Conservation (phyloP, 192 early-diverging fungal species). For the Backusella tarrabulga region DNA sequence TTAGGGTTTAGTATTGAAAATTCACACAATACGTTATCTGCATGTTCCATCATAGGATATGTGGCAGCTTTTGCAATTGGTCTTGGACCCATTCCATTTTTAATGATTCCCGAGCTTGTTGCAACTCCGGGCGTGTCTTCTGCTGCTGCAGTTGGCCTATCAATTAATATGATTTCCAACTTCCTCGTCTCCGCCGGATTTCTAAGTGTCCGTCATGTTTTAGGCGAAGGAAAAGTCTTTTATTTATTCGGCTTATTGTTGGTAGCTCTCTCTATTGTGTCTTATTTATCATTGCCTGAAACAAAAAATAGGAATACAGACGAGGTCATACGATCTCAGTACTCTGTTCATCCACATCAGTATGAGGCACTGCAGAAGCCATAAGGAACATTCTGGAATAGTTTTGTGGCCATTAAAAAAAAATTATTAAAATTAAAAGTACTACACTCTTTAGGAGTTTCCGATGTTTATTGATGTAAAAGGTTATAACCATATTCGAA, state of each 20-base stretch:
- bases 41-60: conserved; percentile 68
- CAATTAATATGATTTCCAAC: conserved; percentile 64
- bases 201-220: conserved; percentile 46
- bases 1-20: conserved; percentile 55
- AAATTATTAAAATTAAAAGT: not conserved
- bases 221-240: conserved; percentile 62
- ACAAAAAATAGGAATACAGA: conserved; percentile 64
- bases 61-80: conserved; percentile 81
- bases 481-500: too few species aligned
- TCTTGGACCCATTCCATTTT: conserved; percentile 80
- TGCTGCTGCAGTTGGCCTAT: conserved; percentile 62
- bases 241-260: conserved; percentile 53
- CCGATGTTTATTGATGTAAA: too few species aligned
- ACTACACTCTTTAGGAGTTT: too few species aligned
- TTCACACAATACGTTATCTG: conserved; percentile 35
- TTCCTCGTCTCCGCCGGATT: conserved; percentile 67
- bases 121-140: conserved; percentile 65
- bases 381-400: not conserved
- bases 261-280: conserved; percentile 35
- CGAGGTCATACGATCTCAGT: conserved; percentile 40
- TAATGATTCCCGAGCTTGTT: conserved; percentile 72
- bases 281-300: conserved; percentile 62
- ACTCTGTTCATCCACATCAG: not conserved
- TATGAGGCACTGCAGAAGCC: not conserved
- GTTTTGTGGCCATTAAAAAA: too few species aligned